phyloP scores from a whole-genome alignment of 2,329 filamentous ascomycete genomes.

The Ophiosphaerella narmari region DNA sequence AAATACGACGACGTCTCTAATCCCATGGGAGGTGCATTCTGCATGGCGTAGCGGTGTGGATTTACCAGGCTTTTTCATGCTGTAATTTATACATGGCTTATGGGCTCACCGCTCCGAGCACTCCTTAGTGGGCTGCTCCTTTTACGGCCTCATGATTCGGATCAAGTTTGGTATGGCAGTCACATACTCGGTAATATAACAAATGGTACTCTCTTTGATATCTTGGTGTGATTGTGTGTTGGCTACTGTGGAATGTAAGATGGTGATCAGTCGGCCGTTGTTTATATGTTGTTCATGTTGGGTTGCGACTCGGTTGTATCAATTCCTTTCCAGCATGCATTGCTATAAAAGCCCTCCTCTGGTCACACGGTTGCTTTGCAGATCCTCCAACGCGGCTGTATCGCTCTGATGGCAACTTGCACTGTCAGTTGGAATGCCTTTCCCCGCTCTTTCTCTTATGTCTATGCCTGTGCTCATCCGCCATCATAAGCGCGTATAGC shows the following conservation, averaged over 20 bases:
- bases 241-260: no score
- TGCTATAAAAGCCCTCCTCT: no score
- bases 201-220: neutral
- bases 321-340: no score
- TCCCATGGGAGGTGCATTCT: constrained; percentile 4
- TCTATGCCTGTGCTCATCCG: neutral
- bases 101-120: neutral
- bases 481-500: constrained; percentile 3
- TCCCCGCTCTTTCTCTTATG: neutral
- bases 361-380: no score
- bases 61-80: constrained; percentile 7
- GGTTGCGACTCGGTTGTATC: no score
- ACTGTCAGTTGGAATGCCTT: no score
- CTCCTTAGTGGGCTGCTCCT: neutral
- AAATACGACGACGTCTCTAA: no score
- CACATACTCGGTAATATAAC: neutral
- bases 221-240: no score
- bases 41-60: constrained; percentile 25
- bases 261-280: no score
- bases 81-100: constrained; percentile 11
- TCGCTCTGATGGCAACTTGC: no score
- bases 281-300: no score
- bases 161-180: neutral
- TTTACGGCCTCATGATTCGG: neutral
- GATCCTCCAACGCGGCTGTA: no score